Evolutionary conservation across 371 early-diverging fungal genomes (phyloP).

Genomic region (Zychaea mexicana): DNA sequence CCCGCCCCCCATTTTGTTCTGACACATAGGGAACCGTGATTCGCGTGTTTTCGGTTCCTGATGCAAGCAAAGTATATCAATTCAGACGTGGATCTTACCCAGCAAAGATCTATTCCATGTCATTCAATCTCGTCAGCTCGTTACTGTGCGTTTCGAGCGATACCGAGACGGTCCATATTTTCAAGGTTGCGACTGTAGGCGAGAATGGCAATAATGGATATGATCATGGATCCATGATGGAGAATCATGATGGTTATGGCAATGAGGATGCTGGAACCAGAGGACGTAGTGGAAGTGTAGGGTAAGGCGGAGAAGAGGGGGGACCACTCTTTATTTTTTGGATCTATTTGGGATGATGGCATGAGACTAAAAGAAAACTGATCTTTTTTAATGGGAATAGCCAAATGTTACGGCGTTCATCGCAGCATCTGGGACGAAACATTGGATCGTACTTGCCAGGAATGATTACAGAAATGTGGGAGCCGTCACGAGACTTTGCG

Average conservation of each 20-base stretch:
- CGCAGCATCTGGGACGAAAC: conserved; percentile 59
- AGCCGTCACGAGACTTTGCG: conserved; percentile 94
- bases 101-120: conserved; percentile 87
- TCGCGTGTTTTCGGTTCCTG: conserved; percentile 90
- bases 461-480: conserved; percentile 90
- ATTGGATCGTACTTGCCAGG: conserved; percentile 86
- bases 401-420: conserved; percentile 60
- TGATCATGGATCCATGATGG: background rate
- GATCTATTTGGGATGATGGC: too few relatives aligned
- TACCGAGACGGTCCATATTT: conserved; percentile 98
- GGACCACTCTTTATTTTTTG: background rate
- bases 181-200: conserved; percentile 55
- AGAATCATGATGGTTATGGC: background rate
- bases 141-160: conserved; percentile 89
- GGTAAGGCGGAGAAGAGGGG: too few relatives aligned
- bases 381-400: conserved; percentile 4
- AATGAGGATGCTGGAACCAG: background rate
- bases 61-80: conserved; percentile 89
- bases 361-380: background rate
- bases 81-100: conserved; percentile 94
- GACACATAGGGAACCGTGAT: conserved; percentile 93
- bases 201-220: background rate
- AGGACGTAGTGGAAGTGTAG: conserved; percentile 9
- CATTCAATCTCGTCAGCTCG: conserved; percentile 83
- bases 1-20: too few relatives aligned